phyloP scores from a whole-genome alignment of 805 yeast genomes.

The Sugiyamaella americana region DNA sequence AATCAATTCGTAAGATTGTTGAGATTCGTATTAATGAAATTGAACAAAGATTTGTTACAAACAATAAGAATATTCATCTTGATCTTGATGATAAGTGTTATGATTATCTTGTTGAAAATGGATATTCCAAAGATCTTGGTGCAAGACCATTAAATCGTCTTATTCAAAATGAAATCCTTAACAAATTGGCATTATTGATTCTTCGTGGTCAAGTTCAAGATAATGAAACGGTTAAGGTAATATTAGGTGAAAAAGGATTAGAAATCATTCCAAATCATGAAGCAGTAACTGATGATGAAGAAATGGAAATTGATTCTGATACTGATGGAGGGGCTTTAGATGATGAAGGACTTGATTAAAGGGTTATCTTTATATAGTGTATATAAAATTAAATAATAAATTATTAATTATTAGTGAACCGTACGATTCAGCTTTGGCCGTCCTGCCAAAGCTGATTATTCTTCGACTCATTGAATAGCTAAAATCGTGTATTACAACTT shows the following conservation, averaged over 20 bases:
- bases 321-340: conserved; percentile 2
- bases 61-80: conserved; percentile 71
- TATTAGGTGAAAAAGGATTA: conserved; percentile 52
- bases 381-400: background rate
- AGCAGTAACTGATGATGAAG: conserved; percentile 56
- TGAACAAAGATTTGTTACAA: conserved; percentile 74
- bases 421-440: background rate
- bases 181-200: conserved; percentile 81
- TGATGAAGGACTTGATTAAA: background rate
- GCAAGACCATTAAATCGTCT: conserved; percentile 90
- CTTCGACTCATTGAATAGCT: no score
- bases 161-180: conserved; percentile 82
- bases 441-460: no score
- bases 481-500: no score
- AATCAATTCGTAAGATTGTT: conserved; percentile 89
- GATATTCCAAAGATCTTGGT: conserved; percentile 90
- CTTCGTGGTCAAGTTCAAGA: conserved; percentile 82
- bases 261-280: conserved; percentile 86
- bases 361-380: background rate
- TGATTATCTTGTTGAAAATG: conserved; percentile 75
- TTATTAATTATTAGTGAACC: background rate
- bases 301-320: conserved; percentile 29
- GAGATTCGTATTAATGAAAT: conserved; percentile 78
- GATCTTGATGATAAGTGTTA: conserved; percentile 70
- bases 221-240: conserved; percentile 76